Evolutionary conservation across 2,329 filamentous ascomycete species (phyloP), one percentile per base, ranked within the genome.

Genomic region (Fusarium albosuccineum): DNA sequence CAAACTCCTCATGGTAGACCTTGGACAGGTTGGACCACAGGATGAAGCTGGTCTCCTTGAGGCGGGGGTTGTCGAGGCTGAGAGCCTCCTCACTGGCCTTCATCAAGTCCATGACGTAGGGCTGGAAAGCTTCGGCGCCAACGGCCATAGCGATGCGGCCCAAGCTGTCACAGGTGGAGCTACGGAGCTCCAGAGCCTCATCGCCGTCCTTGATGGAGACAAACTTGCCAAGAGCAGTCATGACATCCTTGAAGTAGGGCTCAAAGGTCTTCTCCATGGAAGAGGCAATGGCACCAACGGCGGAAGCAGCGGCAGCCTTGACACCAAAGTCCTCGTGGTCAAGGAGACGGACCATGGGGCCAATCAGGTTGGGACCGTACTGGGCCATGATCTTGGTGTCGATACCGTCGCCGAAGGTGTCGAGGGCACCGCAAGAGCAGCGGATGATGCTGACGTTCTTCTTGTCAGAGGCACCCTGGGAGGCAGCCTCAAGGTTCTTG

Each of bases 41-140:
- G 66, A 98, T 97, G 82, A 97, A 99, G 77, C 93, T 97, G 65
- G 94, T 97, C 84, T 99, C 96, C 79, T 94, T 92, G 52, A 98
- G 89, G 59, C 94, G 89, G 41, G 94, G 92, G 81, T 97, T 94
- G 72, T 93, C 94, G 3, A 99, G 89, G 72, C 91, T 85, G 3
- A 98, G 86, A 57, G 92, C 94, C 80, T 97, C 94, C 80, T 97
- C 94, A 70, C 93, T 97, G 13, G 95, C 91, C 74, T 91, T 87
- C 92, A 99, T 97, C 60, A 98, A 85, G 41, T 93, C 93, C 75
- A 92, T 86, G 36, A 98, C 94, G 76, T 95, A 98, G 13, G 92
- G 92, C 82, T 97, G 90, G 85, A 98, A 98, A 48, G 91, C 86
- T 77, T 92, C 86, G 36, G 92, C 83, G 17, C 96, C 96, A 62